Base-by-base conservation (phyloP, 2,329 filamentous ascomycete genomes). In the Phyllosticta citriasiana region DNA sequence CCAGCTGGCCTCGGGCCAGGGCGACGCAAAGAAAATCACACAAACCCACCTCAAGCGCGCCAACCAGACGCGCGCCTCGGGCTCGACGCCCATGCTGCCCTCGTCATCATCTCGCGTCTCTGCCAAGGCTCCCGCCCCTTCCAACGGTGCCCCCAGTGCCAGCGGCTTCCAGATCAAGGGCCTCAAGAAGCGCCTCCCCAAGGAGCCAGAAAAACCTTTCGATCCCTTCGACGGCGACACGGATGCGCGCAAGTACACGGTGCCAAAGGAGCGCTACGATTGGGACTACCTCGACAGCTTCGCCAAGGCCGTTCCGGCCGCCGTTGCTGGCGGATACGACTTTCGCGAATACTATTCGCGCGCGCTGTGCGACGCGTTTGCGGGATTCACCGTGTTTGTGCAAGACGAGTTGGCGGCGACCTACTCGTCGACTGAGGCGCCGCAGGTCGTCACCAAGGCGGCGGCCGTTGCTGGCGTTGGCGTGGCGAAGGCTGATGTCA, bases 281-380 rank as follows among this genome's bases (percentile, higher is more conserved):
- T 91, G 89, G 70, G 83, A 87, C 55, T 91, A 86, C 80, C 78
- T 95, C 59, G 85, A 88, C 53, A 78, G 79, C 25, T 82, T 86
- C 33, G 82, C 83, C 51, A 87, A 92, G 70, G 76, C 81, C 2
- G 79, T 82, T 53, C 85, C 88, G 69, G 77, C 82, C 57, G 89
- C 89, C 16, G 40, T 47, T 6, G 14, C 40, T 14, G 92, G 91
- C 33, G 95, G 94, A 0, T 97, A 95, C 74, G 86, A 87, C 68
- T 78, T 93, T 53, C 79, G 83, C 35, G 91, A 96, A 71, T 97
- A 94, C 70, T 89, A 91, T 68, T 80, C 85, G 7, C 81, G 92
- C 25, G 87, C 89, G 25, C 77, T 99, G 71, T 88, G 90, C 63
- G 92, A 97, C 71, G 91, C 93, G 0, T 97, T 97, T 75, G 85